A percentile compares a stretch with the other conserved stretches of the same genome.
Conservation (phyloP, 371 early-diverging fungal genomes). For the Saksenaea oblongispora region DNA sequence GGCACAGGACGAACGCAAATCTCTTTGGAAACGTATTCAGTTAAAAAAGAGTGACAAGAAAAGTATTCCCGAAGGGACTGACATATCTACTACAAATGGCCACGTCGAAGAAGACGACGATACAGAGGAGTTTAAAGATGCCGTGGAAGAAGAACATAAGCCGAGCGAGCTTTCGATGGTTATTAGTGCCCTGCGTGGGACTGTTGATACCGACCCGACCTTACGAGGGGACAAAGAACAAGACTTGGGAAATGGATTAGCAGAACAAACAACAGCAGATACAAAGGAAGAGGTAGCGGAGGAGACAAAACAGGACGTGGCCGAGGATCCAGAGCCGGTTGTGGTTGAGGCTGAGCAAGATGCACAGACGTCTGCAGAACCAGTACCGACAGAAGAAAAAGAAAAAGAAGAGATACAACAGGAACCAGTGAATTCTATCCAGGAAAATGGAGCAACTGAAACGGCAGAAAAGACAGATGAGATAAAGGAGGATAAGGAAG, state of each 20-base stretch:
- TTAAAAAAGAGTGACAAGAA: background rate
- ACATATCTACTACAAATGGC: background rate
- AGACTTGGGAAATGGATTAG: background rate
- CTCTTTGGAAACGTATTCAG: slow-evolving; percentile 13
- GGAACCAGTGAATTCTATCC: background rate
- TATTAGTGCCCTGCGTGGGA: slow-evolving; percentile 15
- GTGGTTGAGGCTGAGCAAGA: background rate
- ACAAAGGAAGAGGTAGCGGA: background rate
- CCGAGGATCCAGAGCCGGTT: background rate
- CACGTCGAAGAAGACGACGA: background rate
- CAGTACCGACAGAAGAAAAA: background rate
- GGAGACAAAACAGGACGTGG: slow-evolving; percentile 8
- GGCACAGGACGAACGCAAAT: slow-evolving; percentile 11
- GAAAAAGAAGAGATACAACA: background rate
- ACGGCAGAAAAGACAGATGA: background rate
- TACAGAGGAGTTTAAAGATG: background rate
- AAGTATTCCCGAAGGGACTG: background rate
- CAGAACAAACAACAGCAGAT: background rate
- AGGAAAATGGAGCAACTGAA: background rate
- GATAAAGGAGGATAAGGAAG: background rate
- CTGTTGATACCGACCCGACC: slow-evolving; percentile 9
- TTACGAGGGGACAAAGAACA: slow-evolving; percentile 9
- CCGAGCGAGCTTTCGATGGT: slow-evolving; percentile 18
- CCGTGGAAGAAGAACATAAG: slow-evolving; percentile 8
- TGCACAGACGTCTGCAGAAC: background rate